Evolutionary conservation across 78 protist species (phyloP), one percentile per base, ranked within the genome.

Genomic region (Chrysochromulina tobinii): DNA sequence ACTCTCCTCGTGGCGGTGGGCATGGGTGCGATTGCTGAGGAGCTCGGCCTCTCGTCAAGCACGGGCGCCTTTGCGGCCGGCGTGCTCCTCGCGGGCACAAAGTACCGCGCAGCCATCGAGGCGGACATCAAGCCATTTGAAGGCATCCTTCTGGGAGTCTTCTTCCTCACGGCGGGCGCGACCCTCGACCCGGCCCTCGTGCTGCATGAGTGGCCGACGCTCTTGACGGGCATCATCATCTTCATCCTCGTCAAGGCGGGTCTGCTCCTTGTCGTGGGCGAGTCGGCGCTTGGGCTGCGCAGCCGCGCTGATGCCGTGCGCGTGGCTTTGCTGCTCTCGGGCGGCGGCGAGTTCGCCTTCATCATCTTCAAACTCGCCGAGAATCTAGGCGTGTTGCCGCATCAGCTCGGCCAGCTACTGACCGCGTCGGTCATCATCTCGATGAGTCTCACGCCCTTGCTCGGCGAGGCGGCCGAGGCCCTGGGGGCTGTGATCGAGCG

Each of bases 11-110:
- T 69, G 11, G 8, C 79, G 15, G 50, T 69, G 23, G 79, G 79
- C 23, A 69, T 69, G 79, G 79, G 51, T 2, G 51, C 50, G 23
- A 3, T n/a, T 14, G 27, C 51, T 6, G 17, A 69, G 50, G 12
- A 3, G 8, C 79, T 69, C 27, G 79, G 79, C 23, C 79, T 69
- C 50, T n/a, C 50, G 51, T 8, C 4, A 27, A 69, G 51, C 23
- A 12, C 79, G 54, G 79, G 79, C 79, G 79, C 79, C 11, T 69
- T 69, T 14, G 79, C 79, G 11, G 79, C 79, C 51, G 79, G 79
- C 51, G 51, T 69, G 14, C 51, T 69, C 11, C 79, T 69, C 79
- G 79, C 79, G 11, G 14, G 14, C 50, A 11, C 79, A 27, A 12
- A 69, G 2, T 69, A n/a, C 51, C 79, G 79, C 50, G 50, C 27